Conservation (phyloP, 108 stramenopile species). For the Bacterosira constricta region DNA sequence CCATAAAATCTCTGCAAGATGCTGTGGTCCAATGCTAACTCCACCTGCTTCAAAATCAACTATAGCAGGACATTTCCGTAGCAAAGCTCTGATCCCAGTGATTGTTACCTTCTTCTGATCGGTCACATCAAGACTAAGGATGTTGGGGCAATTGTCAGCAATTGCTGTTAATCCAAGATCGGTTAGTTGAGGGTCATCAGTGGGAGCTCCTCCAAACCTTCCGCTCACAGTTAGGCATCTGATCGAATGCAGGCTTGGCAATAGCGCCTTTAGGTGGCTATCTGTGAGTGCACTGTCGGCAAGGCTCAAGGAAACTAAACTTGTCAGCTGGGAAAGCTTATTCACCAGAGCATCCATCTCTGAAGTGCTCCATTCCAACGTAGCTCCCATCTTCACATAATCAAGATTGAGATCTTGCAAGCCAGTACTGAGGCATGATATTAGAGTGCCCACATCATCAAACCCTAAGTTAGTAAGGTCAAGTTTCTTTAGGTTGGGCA, state of each 20-base stretch:
- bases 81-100: no score
- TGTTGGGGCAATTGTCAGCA: no score
- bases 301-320: slow-evolving; percentile 6
- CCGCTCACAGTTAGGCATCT: slow-evolving; percentile 8
- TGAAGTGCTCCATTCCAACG: not conserved
- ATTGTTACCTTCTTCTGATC: no score
- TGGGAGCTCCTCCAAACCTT: not conserved
- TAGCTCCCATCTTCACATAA: not conserved
- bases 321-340: slow-evolving; percentile 4
- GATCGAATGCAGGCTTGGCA: not conserved
- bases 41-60: no score
- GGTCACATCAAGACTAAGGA: no score
- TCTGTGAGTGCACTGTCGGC: not conserved
- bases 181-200: not conserved
- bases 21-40: no score
- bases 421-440: not conserved
- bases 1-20: no score
- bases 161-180: not conserved
- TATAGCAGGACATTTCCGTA: no score
- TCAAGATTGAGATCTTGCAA: not conserved
- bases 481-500: slow-evolving; percentile 15
- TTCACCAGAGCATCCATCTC: not conserved
- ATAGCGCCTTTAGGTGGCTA: not conserved
- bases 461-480: slow-evolving; percentile 9
- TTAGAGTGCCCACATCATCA: slow-evolving; percentile 11